A percentile compares a stretch with the other conserved stretches of the same genome.
Conservation (phyloP, 1,139 yeast genomes). For the Geotrichum carabidarum region DNA sequence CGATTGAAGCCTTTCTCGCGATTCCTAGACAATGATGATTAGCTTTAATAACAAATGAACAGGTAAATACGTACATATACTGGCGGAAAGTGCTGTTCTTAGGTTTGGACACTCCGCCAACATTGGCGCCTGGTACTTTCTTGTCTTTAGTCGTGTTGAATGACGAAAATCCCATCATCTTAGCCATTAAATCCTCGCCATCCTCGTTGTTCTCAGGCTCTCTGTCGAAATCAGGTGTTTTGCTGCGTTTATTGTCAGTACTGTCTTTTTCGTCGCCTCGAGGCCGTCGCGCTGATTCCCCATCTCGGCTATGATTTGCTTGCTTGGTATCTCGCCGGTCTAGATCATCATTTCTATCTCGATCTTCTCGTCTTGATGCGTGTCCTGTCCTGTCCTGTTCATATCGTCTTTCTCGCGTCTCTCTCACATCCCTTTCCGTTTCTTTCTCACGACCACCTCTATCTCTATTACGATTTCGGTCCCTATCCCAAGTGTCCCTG, state of each 20-base stretch:
- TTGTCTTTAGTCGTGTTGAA: slow-evolving; percentile 60
- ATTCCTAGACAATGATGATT: slow-evolving; percentile 32
- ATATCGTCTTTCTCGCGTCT: background rate
- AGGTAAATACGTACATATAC: slow-evolving; percentile 43
- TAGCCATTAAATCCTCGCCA: slow-evolving; percentile 33
- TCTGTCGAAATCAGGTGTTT: background rate
- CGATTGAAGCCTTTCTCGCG: slow-evolving; percentile 58
- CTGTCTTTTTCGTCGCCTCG: background rate
- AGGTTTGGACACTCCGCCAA: slow-evolving; percentile 45
- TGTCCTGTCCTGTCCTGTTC: background rate
- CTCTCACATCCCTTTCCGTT: background rate
- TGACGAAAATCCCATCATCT: slow-evolving; percentile 62
- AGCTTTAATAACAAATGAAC: background rate
- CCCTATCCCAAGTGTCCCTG: background rate
- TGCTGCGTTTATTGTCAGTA: background rate
- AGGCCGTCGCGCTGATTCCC: too few species aligned
- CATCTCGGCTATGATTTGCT: too few species aligned
- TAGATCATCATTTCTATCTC: background rate
- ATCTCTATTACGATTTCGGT: slow-evolving; percentile 11
- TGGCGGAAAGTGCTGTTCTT: slow-evolving; percentile 51
- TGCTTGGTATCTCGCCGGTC: too few species aligned
- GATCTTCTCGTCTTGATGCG: background rate
- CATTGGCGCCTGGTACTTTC: slow-evolving; percentile 44
- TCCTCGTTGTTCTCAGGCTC: slow-evolving; percentile 23
- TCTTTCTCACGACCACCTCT: background rate